These are phyloP conservation scores for Kalmusia sp. DNA, from an alignment of 2,329 filamentous ascomycete species.

Conservation along the genomic window DNA sequence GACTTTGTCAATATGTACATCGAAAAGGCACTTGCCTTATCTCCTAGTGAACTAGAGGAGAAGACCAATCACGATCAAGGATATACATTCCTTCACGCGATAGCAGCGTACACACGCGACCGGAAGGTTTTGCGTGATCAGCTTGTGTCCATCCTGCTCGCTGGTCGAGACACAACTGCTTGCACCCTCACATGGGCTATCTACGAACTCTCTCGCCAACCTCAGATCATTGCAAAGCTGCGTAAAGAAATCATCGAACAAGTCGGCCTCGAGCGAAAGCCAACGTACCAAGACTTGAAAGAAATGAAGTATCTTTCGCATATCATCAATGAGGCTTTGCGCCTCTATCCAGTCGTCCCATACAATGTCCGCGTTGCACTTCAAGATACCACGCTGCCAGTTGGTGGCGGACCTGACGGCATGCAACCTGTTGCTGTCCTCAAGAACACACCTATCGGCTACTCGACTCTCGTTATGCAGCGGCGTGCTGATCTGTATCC, in stretches of 20 bases:
- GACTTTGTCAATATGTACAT: conserved; percentile 80
- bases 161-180: conserved; percentile 87
- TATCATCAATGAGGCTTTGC: conserved; percentile 47
- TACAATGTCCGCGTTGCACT: conserved; percentile 58
- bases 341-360: conserved; percentile 58
- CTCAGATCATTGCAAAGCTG: conserved; percentile 70
- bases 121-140: conserved; percentile 79
- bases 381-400: conserved; percentile 56
- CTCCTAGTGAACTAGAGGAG: conserved; percentile 73
- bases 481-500: conserved; percentile 59
- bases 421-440: conserved; percentile 53
- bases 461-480: conserved; percentile 58
- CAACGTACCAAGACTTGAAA: conserved; percentile 82
- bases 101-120: conserved; percentile 78
- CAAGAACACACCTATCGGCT: conserved; percentile 54
- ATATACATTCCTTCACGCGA: conserved; percentile 86
- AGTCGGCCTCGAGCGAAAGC: conserved; percentile 67
- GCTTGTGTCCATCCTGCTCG: conserved; percentile 74
- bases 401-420: conserved; percentile 56
- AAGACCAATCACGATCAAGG: conserved; percentile 74
- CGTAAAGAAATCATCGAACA: conserved; percentile 73
- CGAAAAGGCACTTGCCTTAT: conserved; percentile 72
- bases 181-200: conserved; percentile 80
- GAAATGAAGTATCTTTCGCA: conserved; percentile 75
- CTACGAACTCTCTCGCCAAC: conserved; percentile 80